Base-by-base conservation (phyloP, 805 yeast genomes). In the Tetrapisispora fleetii region DNA sequence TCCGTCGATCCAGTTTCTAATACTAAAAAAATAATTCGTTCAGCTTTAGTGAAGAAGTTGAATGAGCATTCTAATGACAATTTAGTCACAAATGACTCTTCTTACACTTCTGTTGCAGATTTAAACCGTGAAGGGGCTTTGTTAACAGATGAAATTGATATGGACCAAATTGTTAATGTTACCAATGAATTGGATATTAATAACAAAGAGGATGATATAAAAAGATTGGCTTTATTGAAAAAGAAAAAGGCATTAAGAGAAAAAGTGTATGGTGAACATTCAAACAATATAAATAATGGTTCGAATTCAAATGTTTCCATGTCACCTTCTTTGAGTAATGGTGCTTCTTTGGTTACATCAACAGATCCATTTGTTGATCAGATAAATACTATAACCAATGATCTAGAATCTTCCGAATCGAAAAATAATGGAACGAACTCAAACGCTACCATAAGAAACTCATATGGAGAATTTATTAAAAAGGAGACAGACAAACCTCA, bases 401-500 rank as follows among this genome's bases (percentile, higher is more conserved):
- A 36, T 13, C 11, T n/a, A 17, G 17, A 42, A 13, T 2, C 4
- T 11, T 16, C 7, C 2, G 35, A 4, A 10, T 28, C 24, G 13
- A 30, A 27, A 19, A 18, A n/a, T 7, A 14, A 17, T 11, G 36
- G 10, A n/a, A 11, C 37, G 10, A 21, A 45, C 16, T 27, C 33
- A 14, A 19, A 27, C 2, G 30, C 40, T 9, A 33, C 53, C 13
- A 58, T 63, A 24, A 57, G 63, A 42, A 63, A 63, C 50, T 63
- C 65, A 2, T 56, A 58, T 44, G 67, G 67, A 35, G 64, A 62
- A 48, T 49, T 53, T 28, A 60, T 63, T 45, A 48, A 50, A n/a
- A 54, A 55, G 48, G 48, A 54, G 38, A 56, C 59, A 3, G 58
- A 58, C 13, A 70, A 60, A 49, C 88, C 89, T 1, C 86, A 83